Evolutionary conservation across 768 basidiomycete genomes (phyloP), one percentile per base, ranked within the genome.

Genomic region (Mycena alexandri): DNA sequence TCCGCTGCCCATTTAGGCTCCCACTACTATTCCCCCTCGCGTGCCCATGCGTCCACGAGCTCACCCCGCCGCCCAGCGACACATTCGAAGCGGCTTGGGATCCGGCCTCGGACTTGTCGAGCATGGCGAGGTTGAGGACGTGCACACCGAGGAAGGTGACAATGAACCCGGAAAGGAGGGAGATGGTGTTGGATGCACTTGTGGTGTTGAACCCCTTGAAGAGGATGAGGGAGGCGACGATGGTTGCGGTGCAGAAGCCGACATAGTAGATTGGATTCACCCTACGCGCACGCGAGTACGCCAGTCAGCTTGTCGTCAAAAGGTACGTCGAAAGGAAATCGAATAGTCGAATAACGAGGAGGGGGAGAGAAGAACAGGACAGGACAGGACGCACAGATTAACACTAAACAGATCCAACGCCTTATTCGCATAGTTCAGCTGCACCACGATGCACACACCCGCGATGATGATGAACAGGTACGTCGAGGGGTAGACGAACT

Each of bases 371-470:
- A n/a, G n/a, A 22, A 55, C 7, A 36, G 12, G 12, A 36, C 12
- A 57, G 16, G 42, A 17, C 17, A 43, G 19, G 44, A 85, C 94
- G 69, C 86, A 97, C 95, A 98, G 94, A 75, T 99, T 99, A 52
- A 96, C 98, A 2, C 93, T 94, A 79, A 98, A 99, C 2, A 90
- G 94, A 77, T 98, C 96, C 60, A 99, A 85, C 0, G 97, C 97
- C 78, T 97, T 97, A 85, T 98, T 99, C 84, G 98, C 95, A 81
- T 95, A 96, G 78, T 94, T 93, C 93, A 96, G 94, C 79, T 95
- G 94, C n/a, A 94, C 87, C 69, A 96, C 78, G 75, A 99, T 98
- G 77, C 95, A 98, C 5, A 88, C 79, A 2, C 84, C 85, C 3
- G 94, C 90, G 42, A 93, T 87, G 55, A 94, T 83, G 38, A 89